Base-by-base conservation (phyloP, 1,284 basidiomycete genomes). In the Tilletia indica region DNA sequence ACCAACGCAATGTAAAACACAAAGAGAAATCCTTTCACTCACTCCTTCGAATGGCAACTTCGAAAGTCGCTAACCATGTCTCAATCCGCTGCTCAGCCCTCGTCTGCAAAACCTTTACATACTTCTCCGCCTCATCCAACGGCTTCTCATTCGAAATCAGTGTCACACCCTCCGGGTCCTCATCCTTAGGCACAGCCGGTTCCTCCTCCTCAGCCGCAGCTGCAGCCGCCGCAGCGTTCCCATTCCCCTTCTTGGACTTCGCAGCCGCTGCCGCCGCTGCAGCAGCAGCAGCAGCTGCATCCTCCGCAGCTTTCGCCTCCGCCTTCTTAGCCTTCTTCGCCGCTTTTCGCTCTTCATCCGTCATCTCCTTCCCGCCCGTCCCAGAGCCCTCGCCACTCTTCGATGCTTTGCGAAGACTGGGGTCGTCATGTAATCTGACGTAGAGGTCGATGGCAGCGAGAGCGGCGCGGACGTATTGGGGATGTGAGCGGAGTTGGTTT, bases 1-100 rank as follows among this genome's bases (percentile, higher is more conserved):
- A 25, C 34, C 12, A 4, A 14, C 34, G 56, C 25, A 61, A 68
- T 4, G 34, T 39, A 12, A 56, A 38, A 31, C 42, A 64, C 19
- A 14, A 56, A 25, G 11, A 1, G 25, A 31, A 31, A 31, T 1
- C 25, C 25, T 31, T 31, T 2, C 2, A 87, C 90, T 80, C 79
- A 93, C 92, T 89, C 82, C 91, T 87, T 68, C 93, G 87, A 25
- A 92, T 85, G 34, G 91, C 90, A 36, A 98, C 90, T 80, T 97
- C 93, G 81, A 93, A 97, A 1, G 88, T 87, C 0, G 88, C 87
- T 58, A 90, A 84, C 91, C 93, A 95, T 4, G 90, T 89, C 51
- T 92, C 90, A 8, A 92, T 84, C 68, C 89, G 87, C 0, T 87
- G n/a, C 0, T 75, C 39, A 3, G 80, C 77, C 19, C 82, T 85